A percentile compares a stretch with the other conserved stretches of the same genome.
Evolutionary conservation across 768 basidiomycete species (phyloP).

Genomic region (Serpula lacrymans): DNA sequence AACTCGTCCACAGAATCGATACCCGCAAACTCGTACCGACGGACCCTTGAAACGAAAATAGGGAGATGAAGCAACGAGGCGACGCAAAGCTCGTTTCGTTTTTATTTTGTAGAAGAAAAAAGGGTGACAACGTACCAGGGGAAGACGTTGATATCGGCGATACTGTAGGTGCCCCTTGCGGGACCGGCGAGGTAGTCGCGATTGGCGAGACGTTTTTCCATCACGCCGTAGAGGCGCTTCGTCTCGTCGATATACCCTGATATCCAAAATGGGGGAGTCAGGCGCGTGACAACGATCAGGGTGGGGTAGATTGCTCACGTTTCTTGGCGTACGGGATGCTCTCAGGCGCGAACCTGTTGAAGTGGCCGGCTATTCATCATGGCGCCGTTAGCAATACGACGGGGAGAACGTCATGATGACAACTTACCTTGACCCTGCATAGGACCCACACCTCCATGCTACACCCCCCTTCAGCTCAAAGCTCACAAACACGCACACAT

Average conservation of each 20-base stretch:
- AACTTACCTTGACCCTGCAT: constrained; percentile 32
- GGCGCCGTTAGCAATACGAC: neutral
- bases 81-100: no score
- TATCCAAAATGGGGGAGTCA: constrained; percentile 6
- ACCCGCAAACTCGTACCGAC: constrained; percentile 25
- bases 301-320: constrained; percentile 9
- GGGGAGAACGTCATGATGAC: neutral
- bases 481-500: neutral
- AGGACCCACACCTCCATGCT: constrained; percentile 32
- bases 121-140: constrained; percentile 7
- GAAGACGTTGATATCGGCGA: constrained; percentile 39
- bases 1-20: constrained; percentile 33
- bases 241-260: constrained; percentile 45
- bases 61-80: no score
- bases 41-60: constrained; percentile 30
- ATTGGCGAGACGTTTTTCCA: constrained; percentile 42
- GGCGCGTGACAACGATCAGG: neutral
- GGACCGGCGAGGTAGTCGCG: constrained; percentile 46
- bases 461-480: neutral
- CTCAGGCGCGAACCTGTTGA: constrained; percentile 28
- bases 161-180: constrained; percentile 25
- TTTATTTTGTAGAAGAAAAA: no score
- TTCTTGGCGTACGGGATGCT: constrained; percentile 38
- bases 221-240: constrained; percentile 43
- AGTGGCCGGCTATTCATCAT: constrained; percentile 31